A percentile compares a stretch with the other conserved stretches of the same genome.
Evolutionary conservation across 2,329 filamentous ascomycete species (phyloP).

Genomic region (Colletotrichum australisinense): DNA sequence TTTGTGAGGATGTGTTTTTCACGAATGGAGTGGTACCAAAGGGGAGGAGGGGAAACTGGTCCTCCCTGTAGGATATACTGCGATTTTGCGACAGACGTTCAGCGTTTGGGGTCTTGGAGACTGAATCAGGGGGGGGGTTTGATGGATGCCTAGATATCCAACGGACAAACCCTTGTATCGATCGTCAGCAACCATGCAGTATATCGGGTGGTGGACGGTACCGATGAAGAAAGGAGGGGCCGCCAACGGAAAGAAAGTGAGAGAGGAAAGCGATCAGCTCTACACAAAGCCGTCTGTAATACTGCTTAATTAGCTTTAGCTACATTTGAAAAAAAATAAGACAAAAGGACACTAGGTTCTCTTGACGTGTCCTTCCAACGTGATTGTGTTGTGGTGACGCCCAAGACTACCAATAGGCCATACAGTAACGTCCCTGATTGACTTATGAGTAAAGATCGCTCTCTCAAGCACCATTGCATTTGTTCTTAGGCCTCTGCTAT

Average conservation of each 20-base stretch:
- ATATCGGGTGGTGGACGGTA: not conserved
- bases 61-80: not conserved
- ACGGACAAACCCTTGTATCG: too few species aligned
- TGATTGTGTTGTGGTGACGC: not conserved
- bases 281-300: conserved; percentile 20
- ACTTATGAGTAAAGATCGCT: too few species aligned
- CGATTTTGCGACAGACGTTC: not conserved
- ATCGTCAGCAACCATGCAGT: not conserved
- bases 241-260: not conserved
- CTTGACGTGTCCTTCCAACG: not conserved
- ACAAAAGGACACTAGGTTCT: not conserved
- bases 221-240: not conserved
- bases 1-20: not conserved
- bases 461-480: too few species aligned
- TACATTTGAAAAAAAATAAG: not conserved
- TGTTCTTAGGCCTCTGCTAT: too few species aligned
- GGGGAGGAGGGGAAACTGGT: too few species aligned
- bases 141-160: too few species aligned
- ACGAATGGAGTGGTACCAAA: not conserved
- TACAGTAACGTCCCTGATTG: too few species aligned
- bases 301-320: conserved; percentile 25
- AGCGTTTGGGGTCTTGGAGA: not conserved
- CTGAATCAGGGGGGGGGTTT: not conserved
- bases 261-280: not conserved
- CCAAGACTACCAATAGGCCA: too few species aligned